A percentile compares a stretch with the other conserved stretches of the same genome.
phyloP scores from a whole-genome alignment of 2,329 filamentous ascomycete genomes.

The Ustilaginoidea virens region DNA sequence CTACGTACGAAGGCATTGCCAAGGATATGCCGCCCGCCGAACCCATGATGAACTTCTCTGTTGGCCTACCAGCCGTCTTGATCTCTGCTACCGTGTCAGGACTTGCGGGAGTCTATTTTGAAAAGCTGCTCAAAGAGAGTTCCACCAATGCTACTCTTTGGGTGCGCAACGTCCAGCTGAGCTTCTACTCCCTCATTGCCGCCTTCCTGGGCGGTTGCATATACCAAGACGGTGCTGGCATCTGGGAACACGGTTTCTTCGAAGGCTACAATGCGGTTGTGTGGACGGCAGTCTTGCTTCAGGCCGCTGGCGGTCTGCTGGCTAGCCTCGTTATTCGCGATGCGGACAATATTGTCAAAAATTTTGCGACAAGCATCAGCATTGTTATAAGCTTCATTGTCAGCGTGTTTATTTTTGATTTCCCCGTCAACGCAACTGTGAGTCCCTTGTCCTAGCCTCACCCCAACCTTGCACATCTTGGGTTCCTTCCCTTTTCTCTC shows the following conservation, averaged over 20 bases:
- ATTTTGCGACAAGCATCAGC: conserved; percentile 83
- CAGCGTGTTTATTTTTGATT: conserved; percentile 75
- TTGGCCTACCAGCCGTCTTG: conserved; percentile 67
- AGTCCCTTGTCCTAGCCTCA: conserved; percentile 23
- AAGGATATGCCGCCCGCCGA: conserved; percentile 35
- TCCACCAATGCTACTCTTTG: conserved; percentile 63
- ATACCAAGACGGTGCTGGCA: conserved; percentile 72
- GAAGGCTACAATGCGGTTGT: conserved; percentile 88
- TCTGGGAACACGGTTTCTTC: conserved; percentile 79
- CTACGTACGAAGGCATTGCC: conserved; percentile 80
- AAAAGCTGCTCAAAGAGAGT: conserved; percentile 87
- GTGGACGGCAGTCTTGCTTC: conserved; percentile 70
- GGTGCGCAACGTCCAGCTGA: conserved; percentile 89
- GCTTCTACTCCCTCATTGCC: conserved; percentile 86
- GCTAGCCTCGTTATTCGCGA: conserved; percentile 29
- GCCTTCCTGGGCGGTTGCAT: conserved; percentile 75
- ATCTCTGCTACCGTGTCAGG: conserved; percentile 68
- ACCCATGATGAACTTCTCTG: conserved; percentile 54
- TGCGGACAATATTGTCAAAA: conserved; percentile 67
- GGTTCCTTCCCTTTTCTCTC: too few relatives aligned
- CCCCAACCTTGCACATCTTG: too few relatives aligned
- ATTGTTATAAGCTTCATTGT: conserved; percentile 77
- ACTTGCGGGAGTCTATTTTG: conserved; percentile 72
- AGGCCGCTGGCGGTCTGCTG: conserved; percentile 74
- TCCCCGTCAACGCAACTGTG: conserved; percentile 57